These are phyloP conservation scores for Zygoascus sp. DNA, from an alignment of 1,139 yeast species.

Conservation along the genomic window DNA sequence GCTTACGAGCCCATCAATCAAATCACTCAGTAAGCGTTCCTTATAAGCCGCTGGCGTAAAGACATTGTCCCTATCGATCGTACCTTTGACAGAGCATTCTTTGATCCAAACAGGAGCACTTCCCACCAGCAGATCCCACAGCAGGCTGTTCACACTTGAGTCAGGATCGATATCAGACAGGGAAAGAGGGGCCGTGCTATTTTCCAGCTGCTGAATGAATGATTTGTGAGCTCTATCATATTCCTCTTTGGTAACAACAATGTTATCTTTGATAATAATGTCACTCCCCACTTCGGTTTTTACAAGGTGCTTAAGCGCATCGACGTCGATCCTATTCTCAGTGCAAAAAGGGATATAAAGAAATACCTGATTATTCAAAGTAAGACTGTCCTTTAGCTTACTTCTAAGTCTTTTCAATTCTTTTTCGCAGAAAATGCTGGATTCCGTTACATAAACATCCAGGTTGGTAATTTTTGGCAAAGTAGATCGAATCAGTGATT, in stretches of 20 bases:
- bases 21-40: conserved; percentile 6
- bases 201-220: conserved; percentile 5
- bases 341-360: conserved; percentile 7
- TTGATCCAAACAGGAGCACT: conserved; percentile 11
- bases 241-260: background rate
- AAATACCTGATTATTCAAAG: background rate
- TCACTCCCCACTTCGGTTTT: conserved; percentile 2
- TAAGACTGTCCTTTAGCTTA: background rate
- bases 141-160: conserved; percentile 8
- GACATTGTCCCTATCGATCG: conserved; percentile 15
- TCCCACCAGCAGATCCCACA: conserved; percentile 10
- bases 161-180: conserved; percentile 6
- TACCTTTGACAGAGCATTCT: conserved; percentile 13
- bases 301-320: conserved; percentile 12
- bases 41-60: conserved; percentile 18
- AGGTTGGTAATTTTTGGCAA: conserved; percentile 10
- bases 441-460: conserved; percentile 11
- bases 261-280: background rate
- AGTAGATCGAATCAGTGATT: conserved; percentile 13
- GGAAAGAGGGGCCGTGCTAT: conserved; percentile 6
- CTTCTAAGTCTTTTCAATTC: conserved; percentile 1
- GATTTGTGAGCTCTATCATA: background rate
- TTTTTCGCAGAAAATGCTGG: conserved; percentile 10
- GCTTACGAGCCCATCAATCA: conserved; percentile 12
- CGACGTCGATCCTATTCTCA: conserved; percentile 14